Evolutionary conservation across 768 basidiomycete genomes (phyloP), one percentile per base, ranked within the genome.

Genomic region (Boletus rubescentipes): DNA sequence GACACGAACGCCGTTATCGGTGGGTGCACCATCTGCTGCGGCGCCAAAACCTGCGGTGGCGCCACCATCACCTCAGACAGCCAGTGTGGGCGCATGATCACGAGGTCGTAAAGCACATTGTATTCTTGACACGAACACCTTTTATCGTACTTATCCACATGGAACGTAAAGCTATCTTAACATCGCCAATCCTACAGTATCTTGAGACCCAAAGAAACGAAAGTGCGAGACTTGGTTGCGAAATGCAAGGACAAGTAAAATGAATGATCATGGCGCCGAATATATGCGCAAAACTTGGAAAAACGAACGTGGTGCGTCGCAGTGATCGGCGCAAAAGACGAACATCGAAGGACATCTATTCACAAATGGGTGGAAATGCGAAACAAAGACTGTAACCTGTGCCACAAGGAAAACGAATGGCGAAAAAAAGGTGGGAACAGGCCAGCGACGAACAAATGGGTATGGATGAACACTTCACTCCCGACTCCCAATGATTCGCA

Each of bases 1-100:
- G 91, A 91, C 91, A 23, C 77, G 84, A 53, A 74, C 76, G 11
- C 78, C 83, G 5, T 72, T 93, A 44, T 73, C 85, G 0, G 58
- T 62, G 5, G 89, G 87, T 31, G 89, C 91, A 16, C 86, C 87
- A 4, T 67, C 81, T 23, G 85, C 82, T n/a, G 42, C 63, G 36
- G 40, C 61, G 26, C 30, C 59, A 18, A 65, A 50, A 32, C 51
- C 30, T 3, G 61, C 36, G 0, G 26, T 58, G 10, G 43, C n/a
- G 5, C n/a, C 49, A 5, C 11, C 60, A 4, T 57, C 66, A 0
- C 62, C 67, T 30, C 65, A 66, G 58, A 62, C 61, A 2, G 57
- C 60, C 1, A n/a, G n/a, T n/a, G 76, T 76, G 1, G 67, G 73
- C 21, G 76, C 75, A 47, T 77, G 51, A 72, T 35, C 18, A 7